A percentile compares a stretch with the other conserved stretches of the same genome.
Evolutionary conservation across 1,139 yeast species (phyloP).

Genomic region (Nadsonia starkeyi-henricii): DNA sequence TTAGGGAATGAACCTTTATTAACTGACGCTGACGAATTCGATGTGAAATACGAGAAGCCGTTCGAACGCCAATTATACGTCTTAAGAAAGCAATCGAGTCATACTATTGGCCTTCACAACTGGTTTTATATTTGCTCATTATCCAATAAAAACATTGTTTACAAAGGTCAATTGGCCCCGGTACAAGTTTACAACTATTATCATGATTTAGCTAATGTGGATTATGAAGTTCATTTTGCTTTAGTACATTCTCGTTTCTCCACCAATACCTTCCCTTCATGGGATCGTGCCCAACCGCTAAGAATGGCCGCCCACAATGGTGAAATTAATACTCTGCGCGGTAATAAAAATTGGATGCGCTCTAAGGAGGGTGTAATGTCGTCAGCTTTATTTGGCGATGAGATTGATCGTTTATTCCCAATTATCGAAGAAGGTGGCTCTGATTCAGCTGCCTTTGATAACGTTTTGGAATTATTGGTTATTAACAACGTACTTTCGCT

Average conservation of each 20-base stretch:
- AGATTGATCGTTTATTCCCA: constrained; percentile 80
- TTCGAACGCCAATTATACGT: constrained; percentile 79
- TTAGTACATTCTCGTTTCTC: constrained; percentile 95
- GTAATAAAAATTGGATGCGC: constrained; percentile 98
- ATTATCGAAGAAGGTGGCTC: constrained; percentile 98
- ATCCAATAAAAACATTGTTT: constrained; percentile 78
- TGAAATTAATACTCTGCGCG: constrained; percentile 92
- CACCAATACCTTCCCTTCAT: constrained; percentile 95
- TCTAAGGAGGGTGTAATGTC: constrained; percentile 96
- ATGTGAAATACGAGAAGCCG: constrained; percentile 39
- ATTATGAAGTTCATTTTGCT: constrained; percentile 91
- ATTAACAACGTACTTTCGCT: constrained; percentile 83
- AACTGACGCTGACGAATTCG: constrained; percentile 36
- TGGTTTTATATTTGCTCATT: constrained; percentile 97
- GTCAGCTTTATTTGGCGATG: constrained; percentile 78
- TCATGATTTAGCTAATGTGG: constrained; percentile 83
- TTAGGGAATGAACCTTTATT: constrained; percentile 18
- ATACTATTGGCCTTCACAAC: constrained; percentile 82
- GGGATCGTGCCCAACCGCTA: constrained; percentile 98
- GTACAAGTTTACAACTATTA: constrained; percentile 90
- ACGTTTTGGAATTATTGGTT: constrained; percentile 81
- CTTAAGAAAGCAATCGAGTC: constrained; percentile 79
- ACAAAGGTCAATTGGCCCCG: constrained; percentile 96
- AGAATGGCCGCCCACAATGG: constrained; percentile 98
- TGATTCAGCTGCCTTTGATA: constrained; percentile 97